These are phyloP conservation scores for Trichoderma atroviride DNA, from an alignment of 2,329 filamentous ascomycete genomes.

Conservation along the genomic window DNA sequence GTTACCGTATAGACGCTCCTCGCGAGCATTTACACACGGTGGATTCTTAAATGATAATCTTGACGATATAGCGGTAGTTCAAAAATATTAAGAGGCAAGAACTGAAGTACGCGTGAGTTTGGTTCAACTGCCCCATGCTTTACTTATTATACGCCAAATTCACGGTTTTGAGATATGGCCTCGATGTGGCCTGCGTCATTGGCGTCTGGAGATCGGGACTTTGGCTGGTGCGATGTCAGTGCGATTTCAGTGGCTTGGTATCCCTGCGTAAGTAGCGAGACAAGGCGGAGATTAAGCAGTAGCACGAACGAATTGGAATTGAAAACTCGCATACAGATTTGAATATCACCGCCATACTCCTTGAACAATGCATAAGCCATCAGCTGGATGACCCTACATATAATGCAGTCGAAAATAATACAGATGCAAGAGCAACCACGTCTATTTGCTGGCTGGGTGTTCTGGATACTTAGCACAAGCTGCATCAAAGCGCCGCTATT, in stretches of 20 bases:
- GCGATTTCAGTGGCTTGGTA: constrained; percentile 28
- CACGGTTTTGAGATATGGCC: constrained; percentile 2
- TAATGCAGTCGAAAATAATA: background rate
- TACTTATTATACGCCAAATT: background rate
- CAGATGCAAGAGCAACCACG: background rate
- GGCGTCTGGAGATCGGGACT: constrained; percentile 37
- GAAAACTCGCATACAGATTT: background rate
- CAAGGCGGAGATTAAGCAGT: constrained; percentile 9
- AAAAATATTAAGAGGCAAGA: background rate
- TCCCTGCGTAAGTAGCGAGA: constrained; percentile 22
- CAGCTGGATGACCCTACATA: background rate
- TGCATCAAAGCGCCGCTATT: background rate
- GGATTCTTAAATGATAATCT: background rate
- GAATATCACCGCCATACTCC: background rate
- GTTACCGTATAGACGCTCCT: background rate
- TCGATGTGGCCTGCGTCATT: constrained; percentile 41
- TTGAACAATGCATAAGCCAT: background rate
- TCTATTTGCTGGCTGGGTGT: background rate
- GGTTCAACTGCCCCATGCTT: background rate
- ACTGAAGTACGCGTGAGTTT: background rate
- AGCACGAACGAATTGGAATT: background rate
- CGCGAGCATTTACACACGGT: constrained; percentile 20
- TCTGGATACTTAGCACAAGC: background rate
- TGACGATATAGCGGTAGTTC: background rate
- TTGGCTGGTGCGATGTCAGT: constrained; percentile 12